Percentiles rank a stretch among this genome's conserved stretches.
These are phyloP conservation scores for Raphanus raphanistrum DNA, from an alignment of 345 rosid genomes.

Conservation along the genomic window DNA sequence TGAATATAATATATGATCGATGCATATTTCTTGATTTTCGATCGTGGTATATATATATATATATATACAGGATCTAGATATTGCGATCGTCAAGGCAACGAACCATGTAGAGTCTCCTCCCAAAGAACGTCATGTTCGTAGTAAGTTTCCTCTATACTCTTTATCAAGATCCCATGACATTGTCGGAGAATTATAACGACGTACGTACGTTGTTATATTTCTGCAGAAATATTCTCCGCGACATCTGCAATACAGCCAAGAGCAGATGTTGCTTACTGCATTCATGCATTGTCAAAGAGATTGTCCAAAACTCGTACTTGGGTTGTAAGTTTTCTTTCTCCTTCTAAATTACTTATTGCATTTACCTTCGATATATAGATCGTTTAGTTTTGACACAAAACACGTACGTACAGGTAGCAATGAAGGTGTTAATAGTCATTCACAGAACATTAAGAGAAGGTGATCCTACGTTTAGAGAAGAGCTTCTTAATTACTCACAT, in stretches of 20 bases:
- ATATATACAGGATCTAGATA: slow-evolving; percentile 71
- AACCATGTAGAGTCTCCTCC: slow-evolving; percentile 95
- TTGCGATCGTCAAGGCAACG: slow-evolving; percentile 95
- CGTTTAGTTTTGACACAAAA: neutral
- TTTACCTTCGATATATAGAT: too few relatives aligned
- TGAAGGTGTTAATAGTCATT: slow-evolving; percentile 88
- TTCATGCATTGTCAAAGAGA: slow-evolving; percentile 82
- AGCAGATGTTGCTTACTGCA: slow-evolving; percentile 96
- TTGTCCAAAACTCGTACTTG: slow-evolving; percentile 79
- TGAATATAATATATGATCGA: neutral
- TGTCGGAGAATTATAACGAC: neutral
- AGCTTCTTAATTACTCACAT: slow-evolving; percentile 67
- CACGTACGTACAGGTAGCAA: slow-evolving; percentile 62
- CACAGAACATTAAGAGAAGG: slow-evolving; percentile 96
- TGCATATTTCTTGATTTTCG: neutral
- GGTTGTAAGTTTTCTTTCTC: slow-evolving; percentile 49
- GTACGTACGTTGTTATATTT: neutral
- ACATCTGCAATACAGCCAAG: slow-evolving; percentile 85
- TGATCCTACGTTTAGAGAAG: slow-evolving; percentile 91
- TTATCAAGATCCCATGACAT: neutral
- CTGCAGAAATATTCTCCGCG: slow-evolving; percentile 76
- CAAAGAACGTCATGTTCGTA: slow-evolving; percentile 93
- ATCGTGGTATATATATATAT: slow-evolving; percentile 15
- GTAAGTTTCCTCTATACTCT: slow-evolving; percentile 45
- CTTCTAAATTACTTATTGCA: too few relatives aligned